Evolutionary conservation across 352 stramenopile genomes (phyloP).

Genomic region (Phytophthora citrophthora): DNA sequence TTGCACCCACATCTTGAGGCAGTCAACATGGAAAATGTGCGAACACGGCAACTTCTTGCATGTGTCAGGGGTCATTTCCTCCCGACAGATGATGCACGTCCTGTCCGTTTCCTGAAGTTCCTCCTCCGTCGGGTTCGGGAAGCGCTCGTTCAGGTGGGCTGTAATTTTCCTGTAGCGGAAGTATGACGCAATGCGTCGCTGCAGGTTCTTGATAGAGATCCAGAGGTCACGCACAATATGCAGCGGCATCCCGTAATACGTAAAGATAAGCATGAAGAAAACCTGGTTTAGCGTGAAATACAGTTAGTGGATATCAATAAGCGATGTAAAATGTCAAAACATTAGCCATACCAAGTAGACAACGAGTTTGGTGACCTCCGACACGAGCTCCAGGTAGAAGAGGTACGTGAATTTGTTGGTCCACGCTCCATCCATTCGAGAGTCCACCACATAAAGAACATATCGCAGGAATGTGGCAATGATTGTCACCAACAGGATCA

Average conservation of each 20-base stretch:
- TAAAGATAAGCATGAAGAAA: constrained; percentile 98
- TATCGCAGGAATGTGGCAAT: constrained; percentile 90
- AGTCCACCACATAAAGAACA: constrained; percentile 95
- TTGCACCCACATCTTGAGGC: constrained; percentile 98
- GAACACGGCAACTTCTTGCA: constrained; percentile 97
- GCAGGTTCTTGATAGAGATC: constrained; percentile 90
- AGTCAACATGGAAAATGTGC: constrained; percentile 98
- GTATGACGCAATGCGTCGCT: constrained; percentile 84
- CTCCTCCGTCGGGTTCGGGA: constrained; percentile 94
- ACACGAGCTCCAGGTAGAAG: constrained; percentile 97
- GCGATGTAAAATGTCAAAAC: neutral
- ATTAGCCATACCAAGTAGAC: constrained; percentile 91
- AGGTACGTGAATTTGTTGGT: constrained; percentile 91
- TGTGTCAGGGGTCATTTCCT: constrained; percentile 89
- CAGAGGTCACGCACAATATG: constrained; percentile 98
- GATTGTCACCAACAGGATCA: constrained; percentile 95
- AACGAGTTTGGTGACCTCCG: constrained; percentile 95
- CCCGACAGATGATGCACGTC: constrained; percentile 97
- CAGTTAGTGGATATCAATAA: neutral
- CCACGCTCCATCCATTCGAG: constrained; percentile 87
- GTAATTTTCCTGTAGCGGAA: constrained; percentile 96
- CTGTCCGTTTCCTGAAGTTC: constrained; percentile 93
- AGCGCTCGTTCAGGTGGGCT: constrained; percentile 95
- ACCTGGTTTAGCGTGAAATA: constrained; percentile 45
- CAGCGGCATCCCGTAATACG: constrained; percentile 97